A percentile compares a stretch with the other conserved stretches of the same genome.
Evolutionary conservation across 2,329 filamentous ascomycete genomes (phyloP).

Genomic region (Aureobasidium sp.): DNA sequence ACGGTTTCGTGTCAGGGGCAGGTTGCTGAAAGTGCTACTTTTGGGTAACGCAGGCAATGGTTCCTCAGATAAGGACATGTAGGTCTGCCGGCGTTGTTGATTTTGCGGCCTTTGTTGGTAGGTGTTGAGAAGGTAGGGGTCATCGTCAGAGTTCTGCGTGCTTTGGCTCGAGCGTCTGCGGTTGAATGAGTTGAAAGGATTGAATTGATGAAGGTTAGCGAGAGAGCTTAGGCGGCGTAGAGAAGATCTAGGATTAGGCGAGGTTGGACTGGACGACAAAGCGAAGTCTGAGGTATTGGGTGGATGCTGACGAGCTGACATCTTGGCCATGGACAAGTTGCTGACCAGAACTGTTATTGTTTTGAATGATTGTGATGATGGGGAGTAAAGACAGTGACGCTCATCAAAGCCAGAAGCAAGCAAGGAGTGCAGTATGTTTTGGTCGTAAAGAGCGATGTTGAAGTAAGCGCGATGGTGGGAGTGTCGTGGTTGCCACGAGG

Average conservation of each 20-base stretch:
- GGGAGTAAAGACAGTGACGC: background rate
- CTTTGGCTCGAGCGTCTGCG: constrained; percentile 26
- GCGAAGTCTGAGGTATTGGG: background rate
- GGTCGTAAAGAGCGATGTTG: background rate
- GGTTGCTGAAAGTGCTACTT: constrained; percentile 31
- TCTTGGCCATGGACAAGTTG: background rate
- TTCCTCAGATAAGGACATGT: constrained; percentile 28
- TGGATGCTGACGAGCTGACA: background rate
- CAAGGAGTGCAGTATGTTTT: background rate
- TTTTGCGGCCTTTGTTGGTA: constrained; percentile 20
- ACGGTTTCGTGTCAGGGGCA: constrained; percentile 24
- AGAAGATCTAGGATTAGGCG: constrained; percentile 6
- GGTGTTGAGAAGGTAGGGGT: constrained; percentile 20
- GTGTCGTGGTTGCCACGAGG: background rate
- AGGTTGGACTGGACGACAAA: background rate
- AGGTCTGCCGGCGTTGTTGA: constrained; percentile 25
- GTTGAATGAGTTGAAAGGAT: constrained; percentile 30
- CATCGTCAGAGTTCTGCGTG: constrained; percentile 2
- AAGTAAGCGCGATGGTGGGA: background rate
- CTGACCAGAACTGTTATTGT: background rate
- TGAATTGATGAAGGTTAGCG: constrained; percentile 29
- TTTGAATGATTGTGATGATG: background rate
- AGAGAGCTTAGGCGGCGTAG: constrained; percentile 28
- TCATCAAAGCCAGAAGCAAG: background rate
- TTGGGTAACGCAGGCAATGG: constrained; percentile 28